These are phyloP conservation scores for Mycosarcoma mackinlayi DNA, from an alignment of 1,284 basidiomycete species.

Conservation along the genomic window DNA sequence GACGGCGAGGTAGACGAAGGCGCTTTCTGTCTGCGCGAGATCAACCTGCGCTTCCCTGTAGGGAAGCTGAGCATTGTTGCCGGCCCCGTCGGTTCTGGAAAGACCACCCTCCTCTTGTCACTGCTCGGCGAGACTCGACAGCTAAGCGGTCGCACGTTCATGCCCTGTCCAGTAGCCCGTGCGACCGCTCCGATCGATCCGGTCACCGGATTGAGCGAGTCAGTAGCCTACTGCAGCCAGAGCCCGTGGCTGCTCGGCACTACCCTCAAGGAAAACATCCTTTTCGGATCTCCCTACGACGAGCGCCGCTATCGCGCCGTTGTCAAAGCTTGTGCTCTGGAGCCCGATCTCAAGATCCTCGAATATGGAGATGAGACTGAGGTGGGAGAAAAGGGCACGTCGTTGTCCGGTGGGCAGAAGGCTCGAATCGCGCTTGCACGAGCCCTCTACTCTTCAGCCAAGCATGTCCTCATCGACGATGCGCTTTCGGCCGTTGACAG, in stretches of 20 bases:
- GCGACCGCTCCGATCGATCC: conserved; percentile 66
- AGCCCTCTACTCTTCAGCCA: conserved; percentile 91
- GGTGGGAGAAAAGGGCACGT: conserved; percentile 81
- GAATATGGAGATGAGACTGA: conserved; percentile 94
- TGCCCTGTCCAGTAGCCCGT: conserved; percentile 71
- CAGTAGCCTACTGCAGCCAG: conserved; percentile 93
- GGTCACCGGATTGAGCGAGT: conserved; percentile 76
- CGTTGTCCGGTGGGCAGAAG: conserved; percentile 89
- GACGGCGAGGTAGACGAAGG: conserved; percentile 45
- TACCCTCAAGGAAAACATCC: conserved; percentile 91
- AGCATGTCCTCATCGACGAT: conserved; percentile 86
- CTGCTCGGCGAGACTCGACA: conserved; percentile 74
- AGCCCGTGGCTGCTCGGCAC: conserved; percentile 90
- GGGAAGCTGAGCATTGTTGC: conserved; percentile 75
- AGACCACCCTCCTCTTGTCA: conserved; percentile 71
- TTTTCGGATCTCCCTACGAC: conserved; percentile 86
- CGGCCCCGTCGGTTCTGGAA: conserved; percentile 74
- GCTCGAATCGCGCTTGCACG: conserved; percentile 79
- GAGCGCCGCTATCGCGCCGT: conserved; percentile 81
- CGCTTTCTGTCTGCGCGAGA: conserved; percentile 70
- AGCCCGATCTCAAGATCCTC: conserved; percentile 85
- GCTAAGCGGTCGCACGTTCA: conserved; percentile 71
- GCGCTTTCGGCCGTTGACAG: conserved; percentile 89
- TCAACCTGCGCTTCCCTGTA: conserved; percentile 75
- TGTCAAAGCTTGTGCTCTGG: conserved; percentile 82